A percentile compares a stretch with the other conserved stretches of the same genome.
These are phyloP conservation scores for Paraphoma chrysanthemicola DNA, from an alignment of 2,329 filamentous ascomycete genomes.

Conservation along the genomic window DNA sequence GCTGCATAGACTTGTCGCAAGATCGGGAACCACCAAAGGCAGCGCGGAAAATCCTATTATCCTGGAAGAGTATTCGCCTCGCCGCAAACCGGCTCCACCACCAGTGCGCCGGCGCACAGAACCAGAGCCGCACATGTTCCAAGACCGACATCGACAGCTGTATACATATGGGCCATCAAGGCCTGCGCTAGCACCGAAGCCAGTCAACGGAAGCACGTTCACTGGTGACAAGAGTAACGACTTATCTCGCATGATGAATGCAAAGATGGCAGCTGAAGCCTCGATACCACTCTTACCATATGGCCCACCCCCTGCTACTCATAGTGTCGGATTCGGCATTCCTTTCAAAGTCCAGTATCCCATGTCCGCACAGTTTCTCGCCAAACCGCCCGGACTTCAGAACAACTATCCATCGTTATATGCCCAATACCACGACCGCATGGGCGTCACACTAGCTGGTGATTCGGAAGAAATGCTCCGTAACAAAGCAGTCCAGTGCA, in stretches of 20 bases:
- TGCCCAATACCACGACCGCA: conserved; percentile 1
- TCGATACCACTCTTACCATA: background rate
- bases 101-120: background rate
- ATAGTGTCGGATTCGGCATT: background rate
- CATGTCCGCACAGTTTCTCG: conserved; percentile 6
- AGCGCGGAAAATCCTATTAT: conserved; percentile 33
- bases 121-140: conserved; percentile 16
- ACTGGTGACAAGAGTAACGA: conserved; percentile 21
- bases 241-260: conserved; percentile 21
- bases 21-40: conserved; percentile 11
- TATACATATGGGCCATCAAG: conserved; percentile 13
- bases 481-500: conserved; percentile 19
- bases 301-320: background rate
- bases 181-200: conserved; percentile 6
- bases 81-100: background rate
- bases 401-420: background rate
- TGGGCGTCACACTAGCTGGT: background rate
- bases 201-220: conserved; percentile 14
- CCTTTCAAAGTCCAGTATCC: conserved; percentile 13
- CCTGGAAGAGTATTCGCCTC: conserved; percentile 22
- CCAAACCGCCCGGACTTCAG: background rate
- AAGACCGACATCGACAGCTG: conserved; percentile 12
- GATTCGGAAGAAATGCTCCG: conserved; percentile 19
- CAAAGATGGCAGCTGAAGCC: conserved; percentile 7
- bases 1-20: conserved; percentile 1